Base-by-base conservation (phyloP, 345 rosid species). In the Euphorbia peplus region DNA sequence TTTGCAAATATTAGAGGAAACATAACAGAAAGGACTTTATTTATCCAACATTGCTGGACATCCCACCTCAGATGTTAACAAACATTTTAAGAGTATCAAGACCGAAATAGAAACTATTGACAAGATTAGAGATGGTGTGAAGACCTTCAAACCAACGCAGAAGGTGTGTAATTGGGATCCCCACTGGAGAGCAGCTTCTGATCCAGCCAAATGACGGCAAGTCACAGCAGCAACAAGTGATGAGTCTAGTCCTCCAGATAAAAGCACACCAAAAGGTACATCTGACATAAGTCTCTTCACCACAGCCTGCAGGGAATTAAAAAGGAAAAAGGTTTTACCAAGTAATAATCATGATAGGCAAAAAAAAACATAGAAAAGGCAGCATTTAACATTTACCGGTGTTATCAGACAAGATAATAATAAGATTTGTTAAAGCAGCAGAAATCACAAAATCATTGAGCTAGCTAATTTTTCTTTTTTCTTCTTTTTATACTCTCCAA, bases 191-290 rank as follows among this genome's bases (percentile, higher is more conserved):
- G 86, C 89, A 83, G 83, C 86, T 74, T 83, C 87, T 66, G 88
- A 83, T 14, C 78, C 81, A 35, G 78, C 83, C 78, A 90, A 69
- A 57, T 77, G 73, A 52, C 96, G 91, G 75, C 85, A 74, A 29
- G 96, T 86, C 60, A 90, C 93, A 56, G 96, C 77, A 72, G 96
- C 96, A 61, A 88, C 96, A 62, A 88, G 90, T 37, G 96, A 90
- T 61, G 96, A 90, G 75, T 90, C 96, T 68, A 90, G 73, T 70
- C 96, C 96, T 81, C 96, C 96, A 73, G 96, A 90, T 50, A 88
- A 79, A 48, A 90, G 93, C 55, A 90, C 96, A 55, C 96, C 96
- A 78, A 90, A 90, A 46, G 96, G 93, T 37, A 90, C 96, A 80
- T 90, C 96, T 5, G 96, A 88, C 93, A 90, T 90, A 61, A 90